These are phyloP conservation scores for Holtermanniella nyarrowii DNA, from an alignment of 768 basidiomycete species.

Conservation along the genomic window DNA sequence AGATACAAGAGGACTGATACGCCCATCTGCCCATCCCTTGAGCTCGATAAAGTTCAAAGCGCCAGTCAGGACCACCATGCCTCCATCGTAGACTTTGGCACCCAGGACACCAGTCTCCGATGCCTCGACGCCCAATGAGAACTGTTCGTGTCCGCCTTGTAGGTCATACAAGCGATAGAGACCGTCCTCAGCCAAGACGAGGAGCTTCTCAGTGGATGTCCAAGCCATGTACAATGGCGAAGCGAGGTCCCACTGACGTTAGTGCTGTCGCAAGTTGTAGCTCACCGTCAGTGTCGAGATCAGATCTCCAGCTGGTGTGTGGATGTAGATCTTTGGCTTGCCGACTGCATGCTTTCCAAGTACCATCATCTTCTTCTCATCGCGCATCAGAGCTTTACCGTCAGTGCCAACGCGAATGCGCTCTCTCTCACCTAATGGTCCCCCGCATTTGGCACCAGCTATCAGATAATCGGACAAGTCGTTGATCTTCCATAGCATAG, in stretches of 20 bases:
- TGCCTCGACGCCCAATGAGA: constrained; percentile 72
- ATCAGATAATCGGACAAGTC: constrained; percentile 69
- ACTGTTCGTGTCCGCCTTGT: constrained; percentile 59
- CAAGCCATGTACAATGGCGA: constrained; percentile 51
- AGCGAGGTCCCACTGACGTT: constrained; percentile 62
- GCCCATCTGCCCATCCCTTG: constrained; percentile 73
- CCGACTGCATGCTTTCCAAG: constrained; percentile 50
- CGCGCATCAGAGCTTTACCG: constrained; percentile 68
- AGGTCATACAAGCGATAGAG: constrained; percentile 66
- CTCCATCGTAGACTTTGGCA: constrained; percentile 74
- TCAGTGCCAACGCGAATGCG: neutral
- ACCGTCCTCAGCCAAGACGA: constrained; percentile 84
- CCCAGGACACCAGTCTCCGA: constrained; percentile 69
- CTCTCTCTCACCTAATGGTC: constrained; percentile 62
- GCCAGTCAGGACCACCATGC: constrained; percentile 73
- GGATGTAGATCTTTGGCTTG: constrained; percentile 76
- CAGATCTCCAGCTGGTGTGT: constrained; percentile 70
- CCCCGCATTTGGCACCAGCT: constrained; percentile 73
- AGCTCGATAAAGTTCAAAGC: constrained; percentile 70
- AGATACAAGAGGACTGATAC: constrained; percentile 61
- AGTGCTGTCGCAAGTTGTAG: constrained; percentile 46
- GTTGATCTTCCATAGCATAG: constrained; percentile 65
- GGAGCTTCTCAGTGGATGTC: constrained; percentile 60
- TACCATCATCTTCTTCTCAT: constrained; percentile 66
- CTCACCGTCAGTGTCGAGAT: constrained; percentile 42